phyloP scores from a whole-genome alignment of 371 early-diverging fungal genomes.

The Rhizomucor pusillus region DNA sequence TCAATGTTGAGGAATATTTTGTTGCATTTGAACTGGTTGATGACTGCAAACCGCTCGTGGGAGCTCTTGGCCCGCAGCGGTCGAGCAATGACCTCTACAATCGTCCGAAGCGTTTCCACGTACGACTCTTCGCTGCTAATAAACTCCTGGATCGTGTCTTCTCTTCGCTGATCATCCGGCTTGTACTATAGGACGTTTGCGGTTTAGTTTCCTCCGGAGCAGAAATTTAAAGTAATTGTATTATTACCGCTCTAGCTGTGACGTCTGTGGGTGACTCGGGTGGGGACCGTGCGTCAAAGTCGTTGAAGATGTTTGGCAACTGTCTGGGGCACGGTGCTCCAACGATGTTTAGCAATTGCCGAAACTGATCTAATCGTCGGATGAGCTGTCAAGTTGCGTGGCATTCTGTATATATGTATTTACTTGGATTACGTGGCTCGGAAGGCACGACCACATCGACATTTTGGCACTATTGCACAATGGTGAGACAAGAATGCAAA shows the following conservation, averaged over 20 bases:
- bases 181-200: constrained; percentile 7
- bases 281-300: neutral
- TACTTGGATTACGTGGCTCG: neutral
- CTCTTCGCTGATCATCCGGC: constrained; percentile 27
- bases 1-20: constrained; percentile 48
- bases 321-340: constrained; percentile 11
- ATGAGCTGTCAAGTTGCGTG: neutral
- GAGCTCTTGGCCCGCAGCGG: constrained; percentile 22
- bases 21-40: constrained; percentile 37
- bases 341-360: constrained; percentile 15
- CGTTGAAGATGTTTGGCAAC: constrained; percentile 2
- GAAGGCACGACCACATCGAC: constrained; percentile 34
- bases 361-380: neutral
- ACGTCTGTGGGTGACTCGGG: neutral
- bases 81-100: constrained; percentile 28
- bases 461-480: constrained; percentile 33
- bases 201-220: neutral
- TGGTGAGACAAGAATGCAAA: neutral
- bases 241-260: constrained; percentile 1
- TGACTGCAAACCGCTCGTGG: constrained; percentile 15
- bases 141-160: constrained; percentile 35
- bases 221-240: neutral
- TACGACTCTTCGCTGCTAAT: constrained; percentile 40
- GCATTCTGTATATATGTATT: neutral
- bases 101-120: constrained; percentile 30